Conservation (phyloP, 228 moss, liverwort and hornwort species). For the Sphagnum fallax region DNA sequence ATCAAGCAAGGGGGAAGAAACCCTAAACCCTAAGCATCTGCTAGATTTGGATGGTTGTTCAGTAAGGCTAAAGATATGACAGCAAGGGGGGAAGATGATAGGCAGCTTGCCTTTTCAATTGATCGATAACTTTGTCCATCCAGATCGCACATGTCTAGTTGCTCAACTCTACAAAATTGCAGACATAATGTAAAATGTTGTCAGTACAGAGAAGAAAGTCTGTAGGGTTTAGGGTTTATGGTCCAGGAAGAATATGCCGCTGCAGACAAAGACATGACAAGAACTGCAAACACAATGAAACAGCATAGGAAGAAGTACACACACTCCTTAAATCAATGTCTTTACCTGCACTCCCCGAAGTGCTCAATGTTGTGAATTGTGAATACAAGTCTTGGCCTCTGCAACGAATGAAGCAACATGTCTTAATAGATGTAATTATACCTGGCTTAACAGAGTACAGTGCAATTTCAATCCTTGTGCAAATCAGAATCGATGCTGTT, state of each 20-base stretch:
- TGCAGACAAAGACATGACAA: neutral
- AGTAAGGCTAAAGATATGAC: too few species aligned
- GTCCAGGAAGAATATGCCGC: too few species aligned
- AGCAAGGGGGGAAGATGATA: too few species aligned
- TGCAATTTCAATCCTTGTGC: neutral
- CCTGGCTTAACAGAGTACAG: neutral
- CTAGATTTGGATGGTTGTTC: too few species aligned
- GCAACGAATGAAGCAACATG: slow-evolving; percentile 4
- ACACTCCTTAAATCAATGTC: neutral
- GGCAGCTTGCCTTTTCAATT: slow-evolving; percentile 18
- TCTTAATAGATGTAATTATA: neutral
- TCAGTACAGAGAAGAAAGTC: neutral
- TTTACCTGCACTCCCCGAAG: slow-evolving; percentile 39
- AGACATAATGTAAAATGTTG: neutral
- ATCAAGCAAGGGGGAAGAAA: too few species aligned
- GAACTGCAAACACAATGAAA: neutral
- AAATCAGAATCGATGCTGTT: neutral
- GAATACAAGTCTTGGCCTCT: slow-evolving; percentile 35
- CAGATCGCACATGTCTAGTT: slow-evolving; percentile 36
- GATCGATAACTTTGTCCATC: slow-evolving; percentile 21
- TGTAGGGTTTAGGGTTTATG: neutral
- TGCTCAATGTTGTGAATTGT: slow-evolving; percentile 54
- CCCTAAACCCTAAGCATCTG: too few species aligned
- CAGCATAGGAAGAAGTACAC: neutral
- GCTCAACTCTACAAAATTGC: slow-evolving; percentile 24